These are phyloP conservation scores for Bjerkandera adusta DNA, from an alignment of 1,284 basidiomycete genomes.

Conservation along the genomic window DNA sequence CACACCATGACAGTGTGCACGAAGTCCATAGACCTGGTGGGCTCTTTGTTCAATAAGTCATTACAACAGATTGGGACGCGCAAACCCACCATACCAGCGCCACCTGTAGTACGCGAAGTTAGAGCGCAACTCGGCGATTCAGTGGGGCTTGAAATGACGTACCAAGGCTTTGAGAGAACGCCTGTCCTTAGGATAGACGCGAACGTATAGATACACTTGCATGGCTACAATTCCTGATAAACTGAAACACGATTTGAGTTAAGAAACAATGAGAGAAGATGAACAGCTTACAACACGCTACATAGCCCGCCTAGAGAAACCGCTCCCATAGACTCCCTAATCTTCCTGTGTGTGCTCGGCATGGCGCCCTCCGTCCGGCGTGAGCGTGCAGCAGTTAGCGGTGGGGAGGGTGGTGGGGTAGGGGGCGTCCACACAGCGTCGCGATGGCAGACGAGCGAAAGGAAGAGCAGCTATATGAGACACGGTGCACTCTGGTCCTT, in stretches of 20 bases:
- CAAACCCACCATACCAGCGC: slow-evolving; percentile 3
- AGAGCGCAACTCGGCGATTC: not conserved
- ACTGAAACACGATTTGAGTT: slow-evolving; percentile 12
- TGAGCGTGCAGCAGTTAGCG: too few species aligned
- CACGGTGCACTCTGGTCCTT: too few species aligned
- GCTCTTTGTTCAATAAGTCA: too few species aligned
- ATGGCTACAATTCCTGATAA: slow-evolving; percentile 22
- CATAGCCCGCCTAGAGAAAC: slow-evolving; percentile 26
- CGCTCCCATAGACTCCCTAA: not conserved
- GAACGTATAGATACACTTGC: slow-evolving; percentile 22
- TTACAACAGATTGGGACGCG: not conserved
- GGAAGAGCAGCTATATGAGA: too few species aligned
- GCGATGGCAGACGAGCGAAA: too few species aligned
- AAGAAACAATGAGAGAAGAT: too few species aligned
- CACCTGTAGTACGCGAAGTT: slow-evolving; percentile 2
- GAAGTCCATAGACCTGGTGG: slow-evolving; percentile 14
- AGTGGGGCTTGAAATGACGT: not conserved
- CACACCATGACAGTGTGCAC: slow-evolving; percentile 16
- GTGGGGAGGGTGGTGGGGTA: too few species aligned
- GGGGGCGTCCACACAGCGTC: too few species aligned
- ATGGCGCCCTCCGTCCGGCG: too few species aligned
- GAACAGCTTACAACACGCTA: slow-evolving; percentile 36
- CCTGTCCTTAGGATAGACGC: slow-evolving; percentile 20
- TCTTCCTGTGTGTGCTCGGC: too few species aligned
- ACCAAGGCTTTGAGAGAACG: slow-evolving; percentile 19